Base-by-base conservation (phyloP, 768 basidiomycete genomes). In the Tephrocybe sp. region DNA sequence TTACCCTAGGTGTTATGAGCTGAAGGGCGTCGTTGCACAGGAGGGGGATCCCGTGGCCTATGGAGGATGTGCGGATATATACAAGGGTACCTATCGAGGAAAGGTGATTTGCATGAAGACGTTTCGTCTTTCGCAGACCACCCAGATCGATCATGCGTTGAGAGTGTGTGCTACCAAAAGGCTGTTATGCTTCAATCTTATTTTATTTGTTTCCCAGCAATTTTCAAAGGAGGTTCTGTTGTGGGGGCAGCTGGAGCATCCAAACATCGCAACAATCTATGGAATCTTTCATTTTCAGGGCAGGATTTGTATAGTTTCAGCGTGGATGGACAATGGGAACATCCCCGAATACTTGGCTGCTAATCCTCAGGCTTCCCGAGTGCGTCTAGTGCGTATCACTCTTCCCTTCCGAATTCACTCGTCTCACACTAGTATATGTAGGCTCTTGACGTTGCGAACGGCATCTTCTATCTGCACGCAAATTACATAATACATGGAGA, bases 401-500 rank as follows among this genome's bases (percentile, higher is more conserved):
- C 26, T 26, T 26, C 17, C 26, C 14, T n/a, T 14, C n/a, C 36
- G 17, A 13, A 16, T 17, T 35, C 17, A 38, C 36, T 16, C n/a
- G n/a, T 14, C 36, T 14, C 3, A 16, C 3, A 14, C 10, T 7
- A n/a, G 14, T 38, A 8, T 38, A 16, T 14, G 14, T 17, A 69
- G 70, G 32, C 63, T 12, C 54, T 53, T n/a, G 70, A 69, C 39
- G 58, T 71, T 26, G 65, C 65, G 0, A 44, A 51, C 34, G 71
- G 71, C 1, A 46, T 72, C 5, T 38, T 55, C 1, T 69, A 71
- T 54, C 56, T 72, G 23, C 71, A 71, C 49, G 58, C 52, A 13
- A 57, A 60, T 43, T 53, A 61, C 4, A 65, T 78, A 23, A 63
- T 75, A 19, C 77, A 74, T 45, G 75, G 75, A 1, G 75, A 78